Base-by-base conservation (phyloP, 352 stramenopile genomes). In the Blastocystis sp. region DNA sequence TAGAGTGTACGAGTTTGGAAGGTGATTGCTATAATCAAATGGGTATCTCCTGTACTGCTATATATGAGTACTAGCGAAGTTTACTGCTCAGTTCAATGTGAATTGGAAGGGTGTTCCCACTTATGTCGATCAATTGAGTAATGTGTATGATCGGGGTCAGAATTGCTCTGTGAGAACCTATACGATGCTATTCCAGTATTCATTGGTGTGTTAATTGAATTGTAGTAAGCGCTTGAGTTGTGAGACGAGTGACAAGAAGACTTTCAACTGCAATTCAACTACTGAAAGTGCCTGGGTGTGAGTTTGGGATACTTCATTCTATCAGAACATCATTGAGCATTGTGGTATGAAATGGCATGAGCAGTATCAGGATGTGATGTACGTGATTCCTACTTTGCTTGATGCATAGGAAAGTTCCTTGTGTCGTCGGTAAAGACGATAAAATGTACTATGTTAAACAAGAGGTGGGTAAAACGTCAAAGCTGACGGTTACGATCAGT, bases 301-400 rank as follows among this genome's bases (percentile, higher is more conserved):
- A 23, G 74, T 67, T 34, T 84, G 65, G 14, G 74, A 84, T 2
- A 59, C 65, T 40, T 69, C 65, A 10, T 28, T 70, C 23, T 45
- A 69, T 2, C 52, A 70, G 48, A n/a, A 70, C 11, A 59, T 67
- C 14, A n/a, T 84, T 4, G 28, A 66, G 19, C 14, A 69, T n/a
- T 84, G 74, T 45, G 34, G 66, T 52, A 84, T 52, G n/a, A 67
- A 84, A 1, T 69, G 65, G 56, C 21, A 34, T 7, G 34, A 66
- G 10, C 65, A 84, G 23, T 84, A 84, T 52, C 40, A 69, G 11
- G 56, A 84, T 19, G 66, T 84, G 23, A 43, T 59, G 74, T 70
- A 84, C 0, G 34, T 28, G 1, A 43, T 45, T 11, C 10, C 1
- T 40, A 19, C 2, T 14, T 34, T 21, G 40, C 1, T 59, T 43